Evolutionary conservation across 2,329 filamentous ascomycete genomes (phyloP).

Genomic region (Rugonectria rugulosa): DNA sequence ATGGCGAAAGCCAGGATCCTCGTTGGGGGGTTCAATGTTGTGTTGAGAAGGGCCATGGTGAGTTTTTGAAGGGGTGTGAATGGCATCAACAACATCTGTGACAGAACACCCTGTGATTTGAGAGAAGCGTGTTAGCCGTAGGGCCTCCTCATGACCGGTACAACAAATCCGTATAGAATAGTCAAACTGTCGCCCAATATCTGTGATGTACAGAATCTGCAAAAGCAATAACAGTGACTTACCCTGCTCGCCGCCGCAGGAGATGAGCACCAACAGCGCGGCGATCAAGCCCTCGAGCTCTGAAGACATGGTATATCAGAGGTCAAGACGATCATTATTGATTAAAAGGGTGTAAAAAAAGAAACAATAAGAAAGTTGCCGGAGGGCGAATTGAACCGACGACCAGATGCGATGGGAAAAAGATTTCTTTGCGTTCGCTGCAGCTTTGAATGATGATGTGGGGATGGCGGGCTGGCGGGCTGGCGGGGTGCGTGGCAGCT

Average conservation of each 20-base stretch:
- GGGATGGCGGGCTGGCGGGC: slow-evolving; percentile 23
- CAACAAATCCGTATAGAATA: neutral
- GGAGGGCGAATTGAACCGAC: slow-evolving; percentile 41
- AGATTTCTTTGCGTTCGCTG: slow-evolving; percentile 32
- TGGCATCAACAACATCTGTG: slow-evolving; percentile 42
- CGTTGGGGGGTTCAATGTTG: slow-evolving; percentile 16
- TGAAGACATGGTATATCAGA: slow-evolving; percentile 42
- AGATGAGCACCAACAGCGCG: slow-evolving; percentile 46
- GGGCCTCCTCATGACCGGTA: neutral
- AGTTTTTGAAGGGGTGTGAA: slow-evolving; percentile 36
- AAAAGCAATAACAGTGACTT: slow-evolving; percentile 26
- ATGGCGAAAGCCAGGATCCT: slow-evolving; percentile 30
- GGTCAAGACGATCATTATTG: slow-evolving; percentile 38
- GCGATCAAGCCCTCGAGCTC: slow-evolving; percentile 50
- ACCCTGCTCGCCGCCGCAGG: slow-evolving; percentile 50
- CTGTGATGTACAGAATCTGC: neutral
- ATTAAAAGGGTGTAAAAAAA: slow-evolving; percentile 29
- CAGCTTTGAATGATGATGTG: slow-evolving; percentile 23
- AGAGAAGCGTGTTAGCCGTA: slow-evolving; percentile 12
- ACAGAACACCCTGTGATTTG: slow-evolving; percentile 41
- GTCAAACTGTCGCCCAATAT: too few species aligned
- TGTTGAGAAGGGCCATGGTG: slow-evolving; percentile 19
- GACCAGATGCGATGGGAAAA: slow-evolving; percentile 27
- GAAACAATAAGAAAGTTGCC: slow-evolving; percentile 27
- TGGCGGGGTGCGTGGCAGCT: too few species aligned